Percentiles rank a stretch among this genome's conserved stretches.
phyloP scores from a whole-genome alignment of 371 early-diverging fungal genomes.

The Lichtheimia hyalospora region DNA sequence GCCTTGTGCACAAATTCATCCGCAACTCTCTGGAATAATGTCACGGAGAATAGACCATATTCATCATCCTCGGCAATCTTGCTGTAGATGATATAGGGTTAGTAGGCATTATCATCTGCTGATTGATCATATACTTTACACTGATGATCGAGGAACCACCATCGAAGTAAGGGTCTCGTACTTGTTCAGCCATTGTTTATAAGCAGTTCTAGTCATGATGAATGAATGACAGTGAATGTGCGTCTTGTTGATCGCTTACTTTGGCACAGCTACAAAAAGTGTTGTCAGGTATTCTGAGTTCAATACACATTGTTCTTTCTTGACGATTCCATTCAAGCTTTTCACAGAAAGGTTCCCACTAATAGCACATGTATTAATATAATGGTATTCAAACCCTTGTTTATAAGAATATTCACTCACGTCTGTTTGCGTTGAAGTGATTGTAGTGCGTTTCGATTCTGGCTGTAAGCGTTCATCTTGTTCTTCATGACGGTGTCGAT shows the following conservation, averaged over 20 bases:
- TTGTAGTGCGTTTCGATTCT: slow-evolving; percentile 75
- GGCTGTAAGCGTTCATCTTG: slow-evolving; percentile 81
- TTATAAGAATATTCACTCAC: slow-evolving; percentile 42
- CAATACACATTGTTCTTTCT: slow-evolving; percentile 84
- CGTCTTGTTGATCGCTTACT: slow-evolving; percentile 49
- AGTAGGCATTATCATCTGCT: not conserved
- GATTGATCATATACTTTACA: slow-evolving; percentile 50
- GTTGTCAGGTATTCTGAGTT: slow-evolving; percentile 93
- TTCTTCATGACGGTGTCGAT: slow-evolving; percentile 85
- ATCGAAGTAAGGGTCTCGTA: slow-evolving; percentile 90
- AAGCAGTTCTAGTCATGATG: slow-evolving; percentile 39
- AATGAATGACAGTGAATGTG: not conserved
- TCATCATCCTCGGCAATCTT: slow-evolving; percentile 91
- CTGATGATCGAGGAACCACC: slow-evolving; percentile 94
- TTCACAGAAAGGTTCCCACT: slow-evolving; percentile 91
- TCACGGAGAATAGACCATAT: slow-evolving; percentile 86
- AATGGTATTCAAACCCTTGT: no score
- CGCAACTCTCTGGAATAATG: slow-evolving; percentile 79
- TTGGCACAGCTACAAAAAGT: slow-evolving; percentile 91
- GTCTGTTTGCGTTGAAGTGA: slow-evolving; percentile 78
- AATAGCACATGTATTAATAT: not conserved
- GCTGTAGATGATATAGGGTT: slow-evolving; percentile 27
- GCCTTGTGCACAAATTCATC: slow-evolving; percentile 90
- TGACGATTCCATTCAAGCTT: slow-evolving; percentile 82
- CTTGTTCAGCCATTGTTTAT: slow-evolving; percentile 77